phyloP scores from a whole-genome alignment of 495 filamentous ascomycete species.

The Xylaria sp. region DNA sequence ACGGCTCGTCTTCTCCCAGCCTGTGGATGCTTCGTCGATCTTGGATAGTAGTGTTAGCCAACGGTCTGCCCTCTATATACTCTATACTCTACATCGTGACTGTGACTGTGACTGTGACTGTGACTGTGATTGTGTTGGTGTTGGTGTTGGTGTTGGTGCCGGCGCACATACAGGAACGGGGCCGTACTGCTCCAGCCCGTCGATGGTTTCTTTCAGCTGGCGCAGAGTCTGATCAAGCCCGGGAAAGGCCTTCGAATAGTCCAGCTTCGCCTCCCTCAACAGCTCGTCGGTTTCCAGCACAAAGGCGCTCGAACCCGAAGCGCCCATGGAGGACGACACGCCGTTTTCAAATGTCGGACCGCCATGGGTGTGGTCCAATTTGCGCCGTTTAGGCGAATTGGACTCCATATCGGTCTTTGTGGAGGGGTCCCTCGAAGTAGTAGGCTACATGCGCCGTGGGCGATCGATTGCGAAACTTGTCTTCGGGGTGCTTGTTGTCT shows the following conservation, averaged over 20 bases:
- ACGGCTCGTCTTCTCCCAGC: slow-evolving; percentile 67
- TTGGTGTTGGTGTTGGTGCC: neutral
- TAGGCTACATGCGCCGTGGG: slow-evolving; percentile 1
- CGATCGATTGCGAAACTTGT: neutral
- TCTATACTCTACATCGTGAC: too few relatives aligned
- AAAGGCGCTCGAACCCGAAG: slow-evolving; percentile 68
- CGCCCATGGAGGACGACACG: slow-evolving; percentile 38
- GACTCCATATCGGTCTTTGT: slow-evolving; percentile 46
- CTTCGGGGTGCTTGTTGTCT: neutral
- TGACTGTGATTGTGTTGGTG: neutral
- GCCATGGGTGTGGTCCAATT: slow-evolving; percentile 48
- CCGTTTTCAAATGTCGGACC: slow-evolving; percentile 40
- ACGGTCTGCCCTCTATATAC: neutral
- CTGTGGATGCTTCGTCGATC: slow-evolving; percentile 70
- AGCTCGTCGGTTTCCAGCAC: slow-evolving; percentile 89
- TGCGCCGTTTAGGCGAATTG: slow-evolving; percentile 55
- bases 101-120: too few relatives aligned
- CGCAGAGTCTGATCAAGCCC: slow-evolving; percentile 74
- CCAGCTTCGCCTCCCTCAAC: slow-evolving; percentile 68
- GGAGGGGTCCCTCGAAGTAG: neutral
- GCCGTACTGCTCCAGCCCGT: slow-evolving; percentile 63
- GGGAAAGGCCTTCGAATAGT: slow-evolving; percentile 69
- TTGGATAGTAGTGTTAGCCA: slow-evolving; percentile 35
- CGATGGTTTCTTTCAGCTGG: slow-evolving; percentile 76
- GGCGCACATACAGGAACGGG: slow-evolving; percentile 58